These are phyloP conservation scores for Lentinus tigrinus DNA, from an alignment of 768 basidiomycete genomes.

Conservation along the genomic window DNA sequence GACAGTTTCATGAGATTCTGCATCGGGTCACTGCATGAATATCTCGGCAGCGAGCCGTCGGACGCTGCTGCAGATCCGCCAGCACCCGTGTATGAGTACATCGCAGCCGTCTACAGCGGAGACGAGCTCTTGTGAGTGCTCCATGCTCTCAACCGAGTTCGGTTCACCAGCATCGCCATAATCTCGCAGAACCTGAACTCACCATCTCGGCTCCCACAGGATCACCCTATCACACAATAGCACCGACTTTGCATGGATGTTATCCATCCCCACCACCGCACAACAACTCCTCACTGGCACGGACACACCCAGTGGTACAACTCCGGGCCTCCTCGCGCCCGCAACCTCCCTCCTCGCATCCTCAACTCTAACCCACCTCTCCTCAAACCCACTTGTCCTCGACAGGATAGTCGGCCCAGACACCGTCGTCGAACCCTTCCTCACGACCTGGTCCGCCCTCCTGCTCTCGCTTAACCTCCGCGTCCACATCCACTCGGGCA, in stretches of 20 bases:
- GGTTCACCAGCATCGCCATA: no score
- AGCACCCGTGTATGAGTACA: no score
- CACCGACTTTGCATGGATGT: neutral
- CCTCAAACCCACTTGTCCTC: neutral
- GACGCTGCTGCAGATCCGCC: neutral
- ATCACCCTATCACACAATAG: no score
- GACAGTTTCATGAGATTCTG: neutral
- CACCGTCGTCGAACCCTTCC: slow-evolving; percentile 4
- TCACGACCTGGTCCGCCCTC: slow-evolving; percentile 2
- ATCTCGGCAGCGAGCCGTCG: neutral
- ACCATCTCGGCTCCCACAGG: no score
- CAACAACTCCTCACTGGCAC: neutral
- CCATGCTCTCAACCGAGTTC: neutral
- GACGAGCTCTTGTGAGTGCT: neutral
- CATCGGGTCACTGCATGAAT: neutral
- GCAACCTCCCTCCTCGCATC: neutral
- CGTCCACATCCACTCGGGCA: neutral
- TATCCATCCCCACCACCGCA: neutral
- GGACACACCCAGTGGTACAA: no score
- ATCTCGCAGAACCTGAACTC: no score
- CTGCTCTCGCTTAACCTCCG: neutral
- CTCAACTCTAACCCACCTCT: neutral
- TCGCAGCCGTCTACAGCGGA: neutral
- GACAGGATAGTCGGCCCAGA: neutral
- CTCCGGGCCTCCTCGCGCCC: neutral